These are phyloP conservation scores for Lagenidium giganteum DNA, from an alignment of 352 stramenopile species.

Conservation along the genomic window DNA sequence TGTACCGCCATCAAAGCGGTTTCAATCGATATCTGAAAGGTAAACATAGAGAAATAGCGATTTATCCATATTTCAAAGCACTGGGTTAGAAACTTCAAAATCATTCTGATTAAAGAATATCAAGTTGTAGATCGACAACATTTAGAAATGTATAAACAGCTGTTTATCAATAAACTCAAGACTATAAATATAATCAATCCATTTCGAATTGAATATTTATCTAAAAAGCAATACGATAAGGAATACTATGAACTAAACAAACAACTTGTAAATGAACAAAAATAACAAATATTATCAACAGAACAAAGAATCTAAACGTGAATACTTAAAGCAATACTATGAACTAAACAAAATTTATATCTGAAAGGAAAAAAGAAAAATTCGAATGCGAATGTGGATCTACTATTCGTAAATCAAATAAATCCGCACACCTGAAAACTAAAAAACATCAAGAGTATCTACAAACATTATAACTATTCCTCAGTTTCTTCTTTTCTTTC, in stretches of 20 bases:
- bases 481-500: conserved; percentile 4
- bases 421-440: conserved; percentile 1
- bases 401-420: not conserved
- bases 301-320: conserved; percentile 2
- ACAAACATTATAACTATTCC: conserved; percentile 1
- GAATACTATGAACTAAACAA: not conserved
- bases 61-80: too few species aligned
- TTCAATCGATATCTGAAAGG: too few species aligned
- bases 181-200: conserved; percentile 9
- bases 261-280: not conserved
- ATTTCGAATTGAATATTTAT: conserved; percentile 2
- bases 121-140: conserved; percentile 4
- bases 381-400: not conserved
- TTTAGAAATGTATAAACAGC: conserved; percentile 4
- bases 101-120: conserved; percentile 14
- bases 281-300: too few species aligned
- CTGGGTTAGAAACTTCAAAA: conserved; percentile 9
- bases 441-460: conserved; percentile 2
- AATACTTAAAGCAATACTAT: too few species aligned
- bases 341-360: too few species aligned
- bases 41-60: too few species aligned
- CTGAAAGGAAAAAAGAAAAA: not conserved
- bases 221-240: not conserved
- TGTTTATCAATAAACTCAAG: conserved; percentile 12
- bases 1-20: too few species aligned